phyloP scores from a whole-genome alignment of 495 filamentous ascomycete genomes.

The Bryoglossum gracile region DNA sequence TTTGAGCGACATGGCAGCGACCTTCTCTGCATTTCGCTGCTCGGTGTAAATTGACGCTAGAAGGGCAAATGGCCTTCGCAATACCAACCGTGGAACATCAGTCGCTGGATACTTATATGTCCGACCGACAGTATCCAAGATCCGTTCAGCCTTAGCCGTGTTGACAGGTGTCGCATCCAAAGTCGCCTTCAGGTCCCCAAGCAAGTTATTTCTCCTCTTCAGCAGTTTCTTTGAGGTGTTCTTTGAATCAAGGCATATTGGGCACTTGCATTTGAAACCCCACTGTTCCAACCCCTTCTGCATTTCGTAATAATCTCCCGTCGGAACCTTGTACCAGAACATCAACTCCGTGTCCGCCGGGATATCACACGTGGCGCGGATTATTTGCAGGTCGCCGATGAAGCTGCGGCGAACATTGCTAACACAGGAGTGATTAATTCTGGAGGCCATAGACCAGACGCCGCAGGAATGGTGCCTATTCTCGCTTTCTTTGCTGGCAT shows the following conservation, averaged over 20 bases:
- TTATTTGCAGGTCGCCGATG: slow-evolving; percentile 53
- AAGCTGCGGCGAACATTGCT: slow-evolving; percentile 41
- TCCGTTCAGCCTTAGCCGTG: background rate
- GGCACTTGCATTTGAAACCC: slow-evolving; percentile 43
- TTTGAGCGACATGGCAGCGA: slow-evolving; percentile 26
- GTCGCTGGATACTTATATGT: background rate
- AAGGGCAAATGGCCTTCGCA: slow-evolving; percentile 26
- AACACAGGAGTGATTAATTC: slow-evolving; percentile 50
- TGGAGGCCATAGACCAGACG: slow-evolving; percentile 47
- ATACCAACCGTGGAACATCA: slow-evolving; percentile 26
- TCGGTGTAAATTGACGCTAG: slow-evolving; percentile 24
- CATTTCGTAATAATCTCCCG: slow-evolving; percentile 28
- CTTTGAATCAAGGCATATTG: slow-evolving; percentile 30
- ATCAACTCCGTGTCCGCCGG: slow-evolving; percentile 42
- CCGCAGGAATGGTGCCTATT: slow-evolving; percentile 30
- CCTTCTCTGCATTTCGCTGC: slow-evolving; percentile 14
- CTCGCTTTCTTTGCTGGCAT: slow-evolving; percentile 17
- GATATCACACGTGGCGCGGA: slow-evolving; percentile 43
- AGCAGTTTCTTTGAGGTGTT: background rate
- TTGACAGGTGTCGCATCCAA: slow-evolving; percentile 1
- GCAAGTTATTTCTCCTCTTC: background rate
- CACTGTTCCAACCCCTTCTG: slow-evolving; percentile 4
- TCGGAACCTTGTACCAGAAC: slow-evolving; percentile 24
- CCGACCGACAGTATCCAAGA: background rate
- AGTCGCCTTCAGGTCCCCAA: background rate